Conservation (phyloP, 2,329 filamentous ascomycete genomes). For the Thelonectria blattea region DNA sequence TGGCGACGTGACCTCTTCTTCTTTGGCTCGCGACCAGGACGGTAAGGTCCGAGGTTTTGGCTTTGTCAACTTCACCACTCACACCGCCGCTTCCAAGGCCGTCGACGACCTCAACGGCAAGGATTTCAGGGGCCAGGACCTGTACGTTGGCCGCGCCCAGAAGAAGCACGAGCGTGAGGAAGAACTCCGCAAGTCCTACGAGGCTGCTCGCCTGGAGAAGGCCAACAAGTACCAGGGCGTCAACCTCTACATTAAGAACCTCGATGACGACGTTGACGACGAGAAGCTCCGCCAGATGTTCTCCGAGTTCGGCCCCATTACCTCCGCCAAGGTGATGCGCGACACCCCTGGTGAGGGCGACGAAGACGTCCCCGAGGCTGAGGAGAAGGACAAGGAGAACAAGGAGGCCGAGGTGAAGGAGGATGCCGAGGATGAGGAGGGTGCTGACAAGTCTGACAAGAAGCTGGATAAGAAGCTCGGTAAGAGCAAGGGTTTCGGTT, state of each 20-base stretch:
- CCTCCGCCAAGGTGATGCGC: conserved; percentile 99
- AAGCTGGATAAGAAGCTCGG: conserved; percentile 73
- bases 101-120: conserved; percentile 92
- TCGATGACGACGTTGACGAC: conserved; percentile 95
- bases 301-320: conserved; percentile 89
- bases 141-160: conserved; percentile 97
- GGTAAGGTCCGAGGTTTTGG: conserved; percentile 95
- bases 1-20: conserved; percentile 94
- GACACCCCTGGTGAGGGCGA: conserved; percentile 69
- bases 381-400: conserved; percentile 55
- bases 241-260: conserved; percentile 99
- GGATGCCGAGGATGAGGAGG: conserved; percentile 53
- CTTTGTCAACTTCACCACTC: conserved; percentile 94
- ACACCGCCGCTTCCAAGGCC: conserved; percentile 83
- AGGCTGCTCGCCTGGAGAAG: conserved; percentile 96
- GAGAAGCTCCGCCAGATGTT: conserved; percentile 97
- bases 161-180: conserved; percentile 99
- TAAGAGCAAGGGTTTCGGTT: conserved; percentile 99
- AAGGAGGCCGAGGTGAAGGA: conserved; percentile 60
- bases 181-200: conserved; percentile 98
- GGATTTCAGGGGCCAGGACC: conserved; percentile 91
- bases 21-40: conserved; percentile 85
- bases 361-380: conserved; percentile 59
- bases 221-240: conserved; percentile 99
- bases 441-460: conserved; percentile 64